Conservation (phyloP, 2,329 filamentous ascomycete genomes). For the Sporothrix phasma region DNA sequence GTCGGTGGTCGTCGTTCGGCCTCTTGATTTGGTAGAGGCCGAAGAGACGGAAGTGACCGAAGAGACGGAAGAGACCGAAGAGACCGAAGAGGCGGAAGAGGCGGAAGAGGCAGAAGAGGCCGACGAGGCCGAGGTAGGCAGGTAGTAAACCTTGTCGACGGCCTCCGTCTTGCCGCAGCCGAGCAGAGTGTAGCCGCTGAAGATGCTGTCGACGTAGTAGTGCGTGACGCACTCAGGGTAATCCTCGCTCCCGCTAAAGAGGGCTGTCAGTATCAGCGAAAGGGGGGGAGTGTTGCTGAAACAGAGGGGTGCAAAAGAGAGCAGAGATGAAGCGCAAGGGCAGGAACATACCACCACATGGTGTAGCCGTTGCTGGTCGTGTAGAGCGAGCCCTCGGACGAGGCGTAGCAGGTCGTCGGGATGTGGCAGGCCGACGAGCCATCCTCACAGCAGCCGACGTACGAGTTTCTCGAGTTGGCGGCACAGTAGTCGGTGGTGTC, state of each 20-base stretch:
- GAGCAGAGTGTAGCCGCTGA: constrained; percentile 25
- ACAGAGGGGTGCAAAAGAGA: background rate
- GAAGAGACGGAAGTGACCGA: background rate
- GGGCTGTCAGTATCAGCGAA: too few relatives aligned
- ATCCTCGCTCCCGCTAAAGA: constrained; percentile 14
- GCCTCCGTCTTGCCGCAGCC: constrained; percentile 23
- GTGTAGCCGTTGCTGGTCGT: constrained; percentile 23
- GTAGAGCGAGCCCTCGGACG: constrained; percentile 18
- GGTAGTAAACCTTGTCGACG: constrained; percentile 21
- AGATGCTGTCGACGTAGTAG: constrained; percentile 21
- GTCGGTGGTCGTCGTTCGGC: background rate
- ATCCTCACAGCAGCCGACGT: constrained; percentile 27
- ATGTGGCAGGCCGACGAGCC: constrained; percentile 19
- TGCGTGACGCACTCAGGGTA: constrained; percentile 26
- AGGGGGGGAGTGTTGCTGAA: too few relatives aligned
- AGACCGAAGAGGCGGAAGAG: background rate
- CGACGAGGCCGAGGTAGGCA: constrained; percentile 7
- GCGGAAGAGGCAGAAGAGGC: constrained; percentile 7
- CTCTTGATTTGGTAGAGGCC: background rate
- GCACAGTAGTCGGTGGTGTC: constrained; percentile 22
- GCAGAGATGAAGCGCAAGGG: background rate
- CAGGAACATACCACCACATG: constrained; percentile 27
- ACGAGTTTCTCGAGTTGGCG: constrained; percentile 22
- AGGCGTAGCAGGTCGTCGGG: constrained; percentile 25
- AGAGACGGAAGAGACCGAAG: background rate